Base-by-base conservation (phyloP, 1,284 basidiomycete genomes). In the Singerocomus inundabilis region DNA sequence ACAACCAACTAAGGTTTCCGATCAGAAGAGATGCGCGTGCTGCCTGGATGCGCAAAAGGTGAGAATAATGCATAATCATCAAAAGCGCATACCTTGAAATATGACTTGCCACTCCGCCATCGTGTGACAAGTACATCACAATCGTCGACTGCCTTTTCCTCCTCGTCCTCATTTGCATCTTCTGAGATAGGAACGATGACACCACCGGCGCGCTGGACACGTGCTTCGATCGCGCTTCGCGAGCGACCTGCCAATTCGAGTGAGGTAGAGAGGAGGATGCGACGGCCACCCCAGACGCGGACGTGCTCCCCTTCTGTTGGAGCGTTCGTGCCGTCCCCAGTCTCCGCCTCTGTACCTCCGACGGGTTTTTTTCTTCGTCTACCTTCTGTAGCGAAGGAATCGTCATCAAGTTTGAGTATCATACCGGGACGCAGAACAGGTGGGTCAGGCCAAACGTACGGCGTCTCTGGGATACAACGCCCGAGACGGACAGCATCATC, bases 1-100 rank as follows among this genome's bases (percentile, higher is more conserved):
- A 89, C 8, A 94, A 62, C 92, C 93, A 96, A 1, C 81, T 72
- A 2, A 93, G 72, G 0, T 85, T 91, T 5, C 85, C 93, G 18
- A 95, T 81, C 4, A 82, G 80, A 65, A 88, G 52, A 6, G 56
- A 54, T 11, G 37, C 45, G 6, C 57, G 59, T 16, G 47, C 61
- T n/a, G 59, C 60, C 64, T 60, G 42, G 9, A 10, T 6, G 2
- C 36, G 16, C 9, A 6, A 36, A 28, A 28, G 18, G 33, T 47
- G 15, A 51, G 44, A 26, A 9, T 13, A 18, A 29, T 3, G 13
- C 6, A 26, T 9, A 12, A n/a, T 6, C 5, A 1, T n/a, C 7
- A 15, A 21, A 29, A 13, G 11, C 15, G 57, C 68, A n/a, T 54
- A 84, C 85, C 70, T 78, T 76, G 50, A 83, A 79, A 67, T 85